A percentile compares a stretch with the other conserved stretches of the same genome.
Conservation (phyloP, 2,329 filamentous ascomycete genomes). For the Orbilia quercus region DNA sequence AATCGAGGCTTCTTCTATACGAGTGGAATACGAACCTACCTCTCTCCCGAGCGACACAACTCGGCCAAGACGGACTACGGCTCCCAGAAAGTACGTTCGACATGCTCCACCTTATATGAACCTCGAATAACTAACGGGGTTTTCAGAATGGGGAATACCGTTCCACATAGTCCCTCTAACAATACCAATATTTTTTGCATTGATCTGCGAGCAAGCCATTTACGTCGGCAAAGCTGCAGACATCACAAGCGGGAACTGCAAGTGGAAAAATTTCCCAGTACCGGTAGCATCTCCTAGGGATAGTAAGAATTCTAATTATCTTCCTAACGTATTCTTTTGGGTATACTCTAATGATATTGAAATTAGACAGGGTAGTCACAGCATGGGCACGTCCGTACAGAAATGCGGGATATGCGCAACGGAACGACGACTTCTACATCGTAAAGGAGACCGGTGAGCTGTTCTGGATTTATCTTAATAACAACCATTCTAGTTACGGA, state of each 20-base stretch:
- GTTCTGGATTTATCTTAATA: constrained; percentile 64
- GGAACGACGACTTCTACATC: constrained; percentile 83
- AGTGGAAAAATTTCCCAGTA: constrained; percentile 45
- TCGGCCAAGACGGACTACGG: constrained; percentile 67
- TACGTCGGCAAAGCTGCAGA: constrained; percentile 64
- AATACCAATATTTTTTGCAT: constrained; percentile 76
- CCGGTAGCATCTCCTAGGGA: constrained; percentile 62
- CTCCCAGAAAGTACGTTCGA: constrained; percentile 64
- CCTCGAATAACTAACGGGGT: constrained; percentile 61
- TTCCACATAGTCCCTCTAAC: constrained; percentile 78
- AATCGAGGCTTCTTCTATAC: constrained; percentile 69
- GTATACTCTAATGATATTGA: constrained; percentile 58
- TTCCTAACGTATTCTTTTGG: constrained; percentile 61
- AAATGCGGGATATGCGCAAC: constrained; percentile 71
- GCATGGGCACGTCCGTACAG: constrained; percentile 85
- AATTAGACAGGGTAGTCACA: constrained; percentile 74
- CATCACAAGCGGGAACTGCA: constrained; percentile 63
- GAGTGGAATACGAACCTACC: constrained; percentile 71
- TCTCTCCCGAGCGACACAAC: constrained; percentile 65
- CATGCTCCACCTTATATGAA: constrained; percentile 1
- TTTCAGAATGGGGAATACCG: constrained; percentile 70
- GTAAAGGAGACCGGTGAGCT: constrained; percentile 88
- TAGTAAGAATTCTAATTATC: constrained; percentile 62
- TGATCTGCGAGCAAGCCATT: constrained; percentile 73
- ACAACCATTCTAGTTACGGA: constrained; percentile 23